Evolutionary conservation across 2,329 filamentous ascomycete species (phyloP), one percentile per base, ranked within the genome.

Genomic region (Aspergillus persii): DNA sequence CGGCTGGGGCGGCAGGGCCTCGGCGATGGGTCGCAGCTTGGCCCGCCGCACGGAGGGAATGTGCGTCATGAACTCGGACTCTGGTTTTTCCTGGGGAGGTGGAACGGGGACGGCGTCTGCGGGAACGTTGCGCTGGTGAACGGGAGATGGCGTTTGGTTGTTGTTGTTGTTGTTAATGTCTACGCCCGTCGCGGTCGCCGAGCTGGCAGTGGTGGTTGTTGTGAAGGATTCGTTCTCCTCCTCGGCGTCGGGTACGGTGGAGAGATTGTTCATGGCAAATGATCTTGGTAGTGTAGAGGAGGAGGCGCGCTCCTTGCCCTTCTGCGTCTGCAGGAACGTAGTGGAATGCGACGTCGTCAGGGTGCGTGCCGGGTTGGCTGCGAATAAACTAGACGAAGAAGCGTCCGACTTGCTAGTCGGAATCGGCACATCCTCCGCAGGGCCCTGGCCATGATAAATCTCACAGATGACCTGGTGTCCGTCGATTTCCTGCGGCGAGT

Each of bases 381-480:
- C 67, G 50, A 69, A 58, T 11, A 68, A 65, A 3, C 18, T 23
- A 23, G 63, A 50, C 4, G 73, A 73, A 47, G 72, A 76, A 67
- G 33, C 33, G 12, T 41, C 36, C 4, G 36, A 15, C 15, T 41
- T 41, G 4, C 36, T 15, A 5, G 36, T 15, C 7, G 83, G 82
- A 33, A 90, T 81, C 4, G 88, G 79, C 59, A 85, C 83, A 69
- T 92, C 89, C 65, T 84, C 82, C 9, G 80, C 74, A 1, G 89
- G 88, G 0, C 88, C 83, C 31, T 86, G 77, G 53, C 87, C 87
- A 59, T 84, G 80, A 72, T 90, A 93, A 31, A 82, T 80, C 75
- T 92, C 89, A 41, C 89, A 90, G 67, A 85, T 86, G 29, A 93
- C 86, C 11, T 89, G 74, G 70, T 89, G 82, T 9, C 89, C 89